Percentiles rank a stretch among this genome's conserved stretches.
phyloP scores from a whole-genome alignment of 495 filamentous ascomycete species.

The Apodospora peruviana region DNA sequence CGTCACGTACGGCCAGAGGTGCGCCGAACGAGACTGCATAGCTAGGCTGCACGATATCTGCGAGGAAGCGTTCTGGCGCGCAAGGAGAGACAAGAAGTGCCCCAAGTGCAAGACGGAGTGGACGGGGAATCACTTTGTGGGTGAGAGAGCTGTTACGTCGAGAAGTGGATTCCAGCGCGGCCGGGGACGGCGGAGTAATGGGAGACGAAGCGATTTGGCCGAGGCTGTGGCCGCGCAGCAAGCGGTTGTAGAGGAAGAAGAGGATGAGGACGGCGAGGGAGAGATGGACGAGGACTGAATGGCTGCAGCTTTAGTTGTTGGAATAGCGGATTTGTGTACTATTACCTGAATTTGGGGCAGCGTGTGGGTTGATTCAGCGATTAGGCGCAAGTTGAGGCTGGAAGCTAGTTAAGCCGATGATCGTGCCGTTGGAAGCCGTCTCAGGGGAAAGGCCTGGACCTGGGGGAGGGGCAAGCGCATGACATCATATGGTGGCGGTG shows the following conservation, averaged over 20 bases:
- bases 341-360: neutral
- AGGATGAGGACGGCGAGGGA: slow-evolving; percentile 20
- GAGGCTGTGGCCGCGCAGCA: slow-evolving; percentile 17
- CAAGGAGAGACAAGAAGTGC: slow-evolving; percentile 55
- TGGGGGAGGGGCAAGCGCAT: too few species aligned
- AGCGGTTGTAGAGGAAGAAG: slow-evolving; percentile 19
- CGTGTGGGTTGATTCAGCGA: neutral
- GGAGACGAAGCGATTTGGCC: slow-evolving; percentile 17
- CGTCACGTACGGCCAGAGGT: slow-evolving; percentile 82
- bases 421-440: too few species aligned
- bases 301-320: neutral
- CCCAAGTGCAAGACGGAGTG: slow-evolving; percentile 68
- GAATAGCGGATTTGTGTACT: neutral
- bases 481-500: too few species aligned
- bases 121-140: slow-evolving; percentile 71
- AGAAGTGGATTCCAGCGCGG: slow-evolving; percentile 40
- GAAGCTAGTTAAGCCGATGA: too few species aligned
- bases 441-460: too few species aligned
- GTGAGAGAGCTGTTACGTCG: slow-evolving; percentile 64
- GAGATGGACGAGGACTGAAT: neutral
- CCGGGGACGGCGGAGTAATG: slow-evolving; percentile 23
- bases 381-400: too few species aligned
- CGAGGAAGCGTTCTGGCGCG: slow-evolving; percentile 63
- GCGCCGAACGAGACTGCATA: slow-evolving; percentile 58
- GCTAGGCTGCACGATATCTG: slow-evolving; percentile 77